Evolutionary conservation across 257 asterid genomes (phyloP).

Genomic region (Nicotiana tabacum): DNA sequence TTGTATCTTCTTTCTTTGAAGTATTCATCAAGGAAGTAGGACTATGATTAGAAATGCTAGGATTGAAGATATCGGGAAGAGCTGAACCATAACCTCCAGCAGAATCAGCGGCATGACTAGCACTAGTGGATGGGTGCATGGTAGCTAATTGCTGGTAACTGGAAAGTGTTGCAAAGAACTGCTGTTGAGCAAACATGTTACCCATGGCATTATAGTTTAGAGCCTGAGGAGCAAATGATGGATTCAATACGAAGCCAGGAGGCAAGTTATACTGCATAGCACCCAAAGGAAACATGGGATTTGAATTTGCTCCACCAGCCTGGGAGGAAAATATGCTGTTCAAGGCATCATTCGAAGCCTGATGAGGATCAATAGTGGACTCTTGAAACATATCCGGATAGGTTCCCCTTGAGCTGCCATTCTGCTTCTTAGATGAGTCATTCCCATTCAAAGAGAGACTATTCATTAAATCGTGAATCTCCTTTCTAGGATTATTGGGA

Average conservation of each 20-base stretch:
- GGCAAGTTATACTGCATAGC: conserved; percentile 57
- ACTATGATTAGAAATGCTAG: conserved; percentile 56
- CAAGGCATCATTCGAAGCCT: conserved; percentile 37
- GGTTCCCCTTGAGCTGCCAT: conserved; percentile 28
- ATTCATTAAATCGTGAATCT: conserved; percentile 53
- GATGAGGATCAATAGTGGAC: conserved; percentile 29
- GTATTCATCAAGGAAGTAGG: conserved; percentile 73
- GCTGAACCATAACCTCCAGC: conserved; percentile 49
- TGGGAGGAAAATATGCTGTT: conserved; percentile 49
- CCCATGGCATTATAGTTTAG: conserved; percentile 61
- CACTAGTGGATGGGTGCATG: conserved; percentile 39
- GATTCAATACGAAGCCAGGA: conserved; percentile 63
- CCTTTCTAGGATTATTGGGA: conserved; percentile 30
- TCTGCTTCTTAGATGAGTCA: conserved; percentile 39
- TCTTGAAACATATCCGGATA: conserved; percentile 27
- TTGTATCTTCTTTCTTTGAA: conserved; percentile 72
- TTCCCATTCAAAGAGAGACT: conserved; percentile 46
- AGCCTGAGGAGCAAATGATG: conserved; percentile 57
- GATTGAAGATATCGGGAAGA: conserved; percentile 81
- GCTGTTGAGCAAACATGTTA: conserved; percentile 72
- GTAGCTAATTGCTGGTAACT: conserved; percentile 78
- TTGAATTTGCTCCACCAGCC: conserved; percentile 44
- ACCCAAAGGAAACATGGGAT: conserved; percentile 57
- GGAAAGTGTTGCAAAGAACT: conserved; percentile 79
- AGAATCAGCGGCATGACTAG: conserved; percentile 39